Evolutionary conservation across 495 filamentous ascomycete genomes (phyloP).

Genomic region (Podospora tetraspora): DNA sequence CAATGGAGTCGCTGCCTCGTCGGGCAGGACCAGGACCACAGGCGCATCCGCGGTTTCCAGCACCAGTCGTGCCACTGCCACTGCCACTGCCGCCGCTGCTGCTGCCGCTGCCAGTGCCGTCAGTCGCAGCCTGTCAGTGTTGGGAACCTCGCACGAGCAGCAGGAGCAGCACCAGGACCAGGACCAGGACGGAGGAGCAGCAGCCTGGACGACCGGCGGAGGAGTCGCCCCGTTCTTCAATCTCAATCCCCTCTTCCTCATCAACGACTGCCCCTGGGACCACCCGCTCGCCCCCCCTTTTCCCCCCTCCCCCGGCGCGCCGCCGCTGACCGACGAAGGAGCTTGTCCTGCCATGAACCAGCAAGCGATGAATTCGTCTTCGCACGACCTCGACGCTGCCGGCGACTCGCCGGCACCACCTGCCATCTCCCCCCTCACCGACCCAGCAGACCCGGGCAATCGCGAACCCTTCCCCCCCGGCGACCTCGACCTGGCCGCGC

Average conservation of each 20-base stretch:
- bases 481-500: not conserved
- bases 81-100: too few species aligned
- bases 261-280: too few species aligned
- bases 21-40: not conserved
- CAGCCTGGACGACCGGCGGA: not conserved
- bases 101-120: too few species aligned
- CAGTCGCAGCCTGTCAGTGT: too few species aligned
- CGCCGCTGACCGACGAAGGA: slow-evolving; percentile 29
- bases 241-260: too few species aligned
- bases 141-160: too few species aligned
- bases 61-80: not conserved
- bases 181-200: not conserved
- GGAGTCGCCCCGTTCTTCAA: too few species aligned
- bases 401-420: slow-evolving; percentile 30
- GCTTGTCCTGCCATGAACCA: slow-evolving; percentile 20
- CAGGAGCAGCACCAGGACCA: too few species aligned
- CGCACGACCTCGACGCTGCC: slow-evolving; percentile 21
- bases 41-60: slow-evolving; percentile 11
- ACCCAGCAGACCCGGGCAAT: slow-evolving; percentile 24
- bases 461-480: slow-evolving; percentile 21
- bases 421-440: slow-evolving; percentile 33
- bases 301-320: not conserved
- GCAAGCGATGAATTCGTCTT: slow-evolving; percentile 38
- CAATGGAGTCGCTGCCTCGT: not conserved
- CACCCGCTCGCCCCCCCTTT: too few species aligned